phyloP scores from a whole-genome alignment of 2,329 filamentous ascomycete species.

The Colletotrichum abscissum region DNA sequence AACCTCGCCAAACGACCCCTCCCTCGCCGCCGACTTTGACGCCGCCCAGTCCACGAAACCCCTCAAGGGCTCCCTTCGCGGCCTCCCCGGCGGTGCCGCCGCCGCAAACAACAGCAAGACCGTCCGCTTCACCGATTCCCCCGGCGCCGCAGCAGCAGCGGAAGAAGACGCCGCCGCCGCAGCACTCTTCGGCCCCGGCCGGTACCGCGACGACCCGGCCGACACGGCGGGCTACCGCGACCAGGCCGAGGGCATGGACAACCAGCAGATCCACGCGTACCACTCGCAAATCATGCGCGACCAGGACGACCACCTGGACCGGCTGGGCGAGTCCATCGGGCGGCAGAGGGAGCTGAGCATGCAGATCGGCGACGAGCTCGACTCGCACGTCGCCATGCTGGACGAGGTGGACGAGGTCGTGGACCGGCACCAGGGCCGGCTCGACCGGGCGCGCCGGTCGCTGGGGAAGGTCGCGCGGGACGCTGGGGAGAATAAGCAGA shows the following conservation, averaged over 20 bases:
- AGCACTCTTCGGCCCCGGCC: constrained; percentile 56
- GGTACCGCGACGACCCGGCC: constrained; percentile 78
- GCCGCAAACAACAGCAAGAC: constrained; percentile 68
- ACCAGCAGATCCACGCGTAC: constrained; percentile 88
- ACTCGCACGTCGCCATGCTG: constrained; percentile 87
- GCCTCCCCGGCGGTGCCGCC: constrained; percentile 45
- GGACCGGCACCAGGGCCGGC: constrained; percentile 80
- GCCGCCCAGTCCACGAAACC: constrained; percentile 63
- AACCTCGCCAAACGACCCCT: constrained; percentile 72
- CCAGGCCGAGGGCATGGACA: constrained; percentile 72
- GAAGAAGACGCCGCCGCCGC: constrained; percentile 57
- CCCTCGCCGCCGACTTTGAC: constrained; percentile 71
- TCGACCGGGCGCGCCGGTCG: constrained; percentile 79
- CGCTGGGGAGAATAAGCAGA: constrained; percentile 88
- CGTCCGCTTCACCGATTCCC: constrained; percentile 86
- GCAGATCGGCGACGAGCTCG: constrained; percentile 95
- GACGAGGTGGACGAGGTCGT: constrained; percentile 89
- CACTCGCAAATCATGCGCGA: constrained; percentile 85
- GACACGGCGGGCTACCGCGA: constrained; percentile 67
- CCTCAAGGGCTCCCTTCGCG: constrained; percentile 41
- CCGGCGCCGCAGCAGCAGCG: constrained; percentile 45
- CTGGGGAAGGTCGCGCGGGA: constrained; percentile 78
- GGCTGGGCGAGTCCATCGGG: constrained; percentile 84
- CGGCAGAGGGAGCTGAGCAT: constrained; percentile 93
- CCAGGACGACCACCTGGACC: constrained; percentile 94